These are phyloP conservation scores for Candolleomyces aberdarensis DNA, from an alignment of 768 basidiomycete genomes.

Conservation along the genomic window DNA sequence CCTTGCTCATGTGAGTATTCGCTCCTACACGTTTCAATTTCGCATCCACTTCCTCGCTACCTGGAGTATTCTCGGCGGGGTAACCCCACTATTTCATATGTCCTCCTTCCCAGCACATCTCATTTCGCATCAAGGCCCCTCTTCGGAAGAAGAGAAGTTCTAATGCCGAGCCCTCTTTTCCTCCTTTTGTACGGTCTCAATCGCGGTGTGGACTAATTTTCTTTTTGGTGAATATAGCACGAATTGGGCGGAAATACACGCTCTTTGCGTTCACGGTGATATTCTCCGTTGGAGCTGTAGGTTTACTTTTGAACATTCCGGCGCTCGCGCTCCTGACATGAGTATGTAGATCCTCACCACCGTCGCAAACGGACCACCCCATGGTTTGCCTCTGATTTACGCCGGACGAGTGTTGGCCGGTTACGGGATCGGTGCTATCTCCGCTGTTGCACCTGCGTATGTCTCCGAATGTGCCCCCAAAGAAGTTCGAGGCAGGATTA, in stretches of 20 bases:
- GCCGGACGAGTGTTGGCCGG: constrained; percentile 79
- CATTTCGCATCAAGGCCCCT: not conserved
- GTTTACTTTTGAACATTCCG: constrained; percentile 14
- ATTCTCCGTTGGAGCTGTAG: constrained; percentile 71
- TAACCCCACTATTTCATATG: not conserved
- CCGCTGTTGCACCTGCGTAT: constrained; percentile 79
- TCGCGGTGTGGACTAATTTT: not conserved
- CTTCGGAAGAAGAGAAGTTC: not conserved
- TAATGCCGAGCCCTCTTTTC: not conserved
- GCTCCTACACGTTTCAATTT: not conserved
- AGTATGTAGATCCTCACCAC: constrained; percentile 62
- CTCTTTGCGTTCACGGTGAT: constrained; percentile 58
- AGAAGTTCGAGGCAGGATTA: constrained; percentile 81
- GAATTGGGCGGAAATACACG: constrained; percentile 64
- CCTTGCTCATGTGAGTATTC: constrained; percentile 56
- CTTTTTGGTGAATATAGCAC: constrained; percentile 34
- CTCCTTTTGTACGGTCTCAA: not conserved
- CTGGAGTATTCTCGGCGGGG: not conserved
- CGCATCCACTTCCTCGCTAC: not conserved
- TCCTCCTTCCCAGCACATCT: not conserved
- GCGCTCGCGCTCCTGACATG: not conserved
- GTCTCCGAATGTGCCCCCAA: constrained; percentile 89
- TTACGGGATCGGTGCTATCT: constrained; percentile 79
- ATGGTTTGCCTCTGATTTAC: constrained; percentile 70
- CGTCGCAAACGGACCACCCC: constrained; percentile 47